A percentile compares a stretch with the other conserved stretches of the same genome.
Conservation (phyloP, 257 asterid genomes). For the Salvia splendens region DNA sequence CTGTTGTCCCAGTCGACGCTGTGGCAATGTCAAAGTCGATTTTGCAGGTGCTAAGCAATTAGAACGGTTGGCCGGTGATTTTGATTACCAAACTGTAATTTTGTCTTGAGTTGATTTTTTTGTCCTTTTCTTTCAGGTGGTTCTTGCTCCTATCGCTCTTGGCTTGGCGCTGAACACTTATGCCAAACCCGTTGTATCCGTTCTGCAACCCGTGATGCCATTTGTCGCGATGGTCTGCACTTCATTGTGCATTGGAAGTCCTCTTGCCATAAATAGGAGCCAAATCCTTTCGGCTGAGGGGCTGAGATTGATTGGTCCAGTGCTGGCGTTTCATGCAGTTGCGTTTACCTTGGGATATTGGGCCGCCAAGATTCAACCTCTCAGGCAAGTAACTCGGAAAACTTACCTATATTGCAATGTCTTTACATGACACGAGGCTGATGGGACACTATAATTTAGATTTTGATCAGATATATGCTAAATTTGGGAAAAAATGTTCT, state of each 20-base stretch:
- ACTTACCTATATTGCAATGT: not conserved
- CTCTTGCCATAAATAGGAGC: conserved; percentile 84
- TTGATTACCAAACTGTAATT: conserved; percentile 1
- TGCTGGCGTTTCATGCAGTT: conserved; percentile 71
- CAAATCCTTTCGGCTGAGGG: conserved; percentile 89
- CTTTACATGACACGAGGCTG: not conserved
- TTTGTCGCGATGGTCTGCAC: conserved; percentile 94
- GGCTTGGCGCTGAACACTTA: conserved; percentile 82
- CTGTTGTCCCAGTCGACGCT: conserved; percentile 95
- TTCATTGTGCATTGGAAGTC: conserved; percentile 94
- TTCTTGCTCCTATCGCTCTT: conserved; percentile 79
- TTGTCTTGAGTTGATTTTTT: conserved; percentile 2
- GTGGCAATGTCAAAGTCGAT: conserved; percentile 95
- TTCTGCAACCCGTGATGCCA: conserved; percentile 93
- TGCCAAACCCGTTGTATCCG: conserved; percentile 80
- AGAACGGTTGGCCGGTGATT: conserved; percentile 3
- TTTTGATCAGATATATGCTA: not conserved
- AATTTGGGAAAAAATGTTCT: too few relatives aligned
- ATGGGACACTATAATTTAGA: not conserved
- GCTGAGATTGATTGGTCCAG: conserved; percentile 74
- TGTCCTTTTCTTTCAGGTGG: conserved; percentile 55
- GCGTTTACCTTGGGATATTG: conserved; percentile 93
- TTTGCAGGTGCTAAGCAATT: conserved; percentile 62
- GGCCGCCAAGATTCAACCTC: conserved; percentile 67
- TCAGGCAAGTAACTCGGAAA: conserved; percentile 52